Base-by-base conservation (phyloP, 2,329 filamentous ascomycete genomes). In the Neofusicoccum cordaticola region DNA sequence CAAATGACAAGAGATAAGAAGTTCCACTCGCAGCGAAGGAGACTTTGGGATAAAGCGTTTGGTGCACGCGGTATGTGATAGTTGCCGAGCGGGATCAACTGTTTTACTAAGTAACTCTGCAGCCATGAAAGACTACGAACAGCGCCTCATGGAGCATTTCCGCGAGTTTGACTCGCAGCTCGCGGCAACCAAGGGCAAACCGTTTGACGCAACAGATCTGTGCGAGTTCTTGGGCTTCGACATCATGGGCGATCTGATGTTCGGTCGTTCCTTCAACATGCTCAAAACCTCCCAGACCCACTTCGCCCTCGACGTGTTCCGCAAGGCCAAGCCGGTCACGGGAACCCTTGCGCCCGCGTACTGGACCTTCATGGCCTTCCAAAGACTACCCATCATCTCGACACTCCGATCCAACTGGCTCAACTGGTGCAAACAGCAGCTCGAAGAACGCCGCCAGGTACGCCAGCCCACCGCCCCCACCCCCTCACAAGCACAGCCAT, bases 221-320 rank as follows among this genome's bases (percentile, higher is more conserved):
- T 56, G 19, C 51, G 60, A 79, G 65, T 82, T 77, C 73, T 70
- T 84, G 42, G 77, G 80, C 11, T 81, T 84, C 66, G 83, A 85
- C 65, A 79, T 84, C 64, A 84, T 85, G 78, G 81, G 80, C 12
- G 81, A 83, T 66, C 68, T 82, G 19, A 77, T 77, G 31, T 80
- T 82, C 68, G 79, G 79, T 2, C 79, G 81, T 67, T 71, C 78
- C 47, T 80, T 82, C 67, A 73, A 74, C 41, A 79, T 81, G 78
- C 67, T 82, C 60, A 75, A 79, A 67, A 72, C 76, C n/a, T 72
- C 74, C 7, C 69, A 68, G 41, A 78, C 81, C 65, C 71, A 80
- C 13, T 76, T 78, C 66, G 77, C 78, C 19, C 78, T 78, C 5
- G 71, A 77, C 17, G 65, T 82, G 64, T 75, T 81, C 0, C 75